Evolutionary conservation across 2,329 filamentous ascomycete genomes (phyloP), one percentile per base, ranked within the genome.

Genomic region (Aspergillus fumigatus): DNA sequence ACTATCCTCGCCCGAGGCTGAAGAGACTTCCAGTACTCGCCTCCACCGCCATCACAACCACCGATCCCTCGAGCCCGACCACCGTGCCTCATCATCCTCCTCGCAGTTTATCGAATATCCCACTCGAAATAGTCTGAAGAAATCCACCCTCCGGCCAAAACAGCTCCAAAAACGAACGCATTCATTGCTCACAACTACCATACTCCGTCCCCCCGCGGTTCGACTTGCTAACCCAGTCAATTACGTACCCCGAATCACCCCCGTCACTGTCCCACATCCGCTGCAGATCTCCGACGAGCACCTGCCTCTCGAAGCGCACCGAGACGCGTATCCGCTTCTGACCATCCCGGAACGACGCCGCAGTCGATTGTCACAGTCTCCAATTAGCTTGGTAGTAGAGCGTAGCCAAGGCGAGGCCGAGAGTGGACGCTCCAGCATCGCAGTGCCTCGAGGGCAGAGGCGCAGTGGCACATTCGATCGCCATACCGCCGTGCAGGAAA

Each of bases 201-300:
- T 70, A 61, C 57, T 64, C 55, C 65, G 69, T 45, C 70, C 72
- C 32, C 75, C 78, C 54, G 75, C 80, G 35, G 79, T 81, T 53
- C 77, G 82, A 56, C 78, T 86, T 59, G 84, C 83, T 74, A 85
- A 85, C 68, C 84, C 84, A 40, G 77, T 84, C 65, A 86, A 86
- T 67, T 79, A 82, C 72, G 81, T 84, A 50, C 84, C 82, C 43
- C 80, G 82, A 57, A 73, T 75, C 32, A 80, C 80, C 50, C 79
- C 79, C 55, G 70, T 81, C 40, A 74, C 74, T 21, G 63, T 80
- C 53, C 68, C 73, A 27, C 70, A 72, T 50, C 64, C 70, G 40
- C 63, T 55, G n/a, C 59, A 64, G 52, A 58, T 48, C 54, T 72
- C 68, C 6, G 65, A 70, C 66, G 72, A 74, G 57, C 70, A 66